Base-by-base conservation (phyloP, 2,329 filamentous ascomycete genomes). In the Alternaria triticina region DNA sequence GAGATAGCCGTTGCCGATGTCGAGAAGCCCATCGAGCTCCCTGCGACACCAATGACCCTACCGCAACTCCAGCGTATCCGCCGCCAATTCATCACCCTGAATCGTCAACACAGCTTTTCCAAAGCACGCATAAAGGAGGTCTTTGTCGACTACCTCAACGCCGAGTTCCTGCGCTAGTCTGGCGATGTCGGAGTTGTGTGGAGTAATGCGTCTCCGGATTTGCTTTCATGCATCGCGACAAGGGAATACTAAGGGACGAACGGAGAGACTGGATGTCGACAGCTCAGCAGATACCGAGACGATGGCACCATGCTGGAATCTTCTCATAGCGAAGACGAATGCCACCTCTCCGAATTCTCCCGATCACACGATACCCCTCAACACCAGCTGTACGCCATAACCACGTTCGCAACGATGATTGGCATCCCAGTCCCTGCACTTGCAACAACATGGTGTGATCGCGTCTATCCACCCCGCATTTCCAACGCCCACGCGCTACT, bases 11-110 rank as follows among this genome's bases (percentile, higher is more conserved):
- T 91, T 15, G 79, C 84, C 3, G 83, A 78, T 17, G 85, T 88
- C 2, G 84, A 86, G 15, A 78, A 89, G 60, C 80, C 86, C 1
- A 83, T 96, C 22, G 86, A 90, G 68, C 81, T 96, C 54, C 92
- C 92, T 0, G 81, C 83, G 10, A 88, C 86, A 64, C 88, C 87
- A 66, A 82, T 93, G 54, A 90, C 90, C 1, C 76, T 96, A 46
- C 90, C 92, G 9, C 91, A 93, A 76, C 81, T 96, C 69, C 93
- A 96, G 81, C 86, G 93, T 67, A 82, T 94, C 70, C 85, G 93
- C 63, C 86, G 93, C 72, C 91, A 93, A 52, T 96, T 92, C 80
- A 89, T 95, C 70, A 87, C 85, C 6, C 78, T 96, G 77, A 94
- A 94, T 70, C 84, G 93, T 82, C 73, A 91, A 85, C 75, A 94